Percentiles rank a stretch among this genome's conserved stretches.
Evolutionary conservation across 78 protist species (phyloP).

Genomic region (Isochrysis galbana): DNA sequence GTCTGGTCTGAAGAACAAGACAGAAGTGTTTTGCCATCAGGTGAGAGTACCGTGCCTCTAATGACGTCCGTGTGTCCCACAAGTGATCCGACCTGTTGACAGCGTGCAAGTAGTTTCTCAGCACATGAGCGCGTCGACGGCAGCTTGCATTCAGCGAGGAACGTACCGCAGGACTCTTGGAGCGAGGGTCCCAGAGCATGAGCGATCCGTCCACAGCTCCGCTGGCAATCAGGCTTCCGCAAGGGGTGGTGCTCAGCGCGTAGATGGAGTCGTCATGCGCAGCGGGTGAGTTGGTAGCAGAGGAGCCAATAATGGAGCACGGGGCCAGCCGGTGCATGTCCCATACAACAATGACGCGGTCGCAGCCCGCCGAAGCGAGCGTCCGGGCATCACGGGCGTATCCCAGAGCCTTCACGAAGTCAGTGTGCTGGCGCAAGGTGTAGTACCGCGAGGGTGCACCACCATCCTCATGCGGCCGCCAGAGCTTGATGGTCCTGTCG

Average conservation of each 20-base stretch:
- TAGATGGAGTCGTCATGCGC: neutral
- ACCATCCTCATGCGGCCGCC: neutral
- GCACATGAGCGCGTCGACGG: neutral
- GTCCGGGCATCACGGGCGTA: neutral
- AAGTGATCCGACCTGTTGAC: neutral
- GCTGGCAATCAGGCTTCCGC: neutral
- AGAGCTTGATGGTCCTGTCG: neutral
- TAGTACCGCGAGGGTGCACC: neutral
- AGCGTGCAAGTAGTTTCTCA: no score
- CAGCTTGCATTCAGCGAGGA: neutral
- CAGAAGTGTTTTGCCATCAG: neutral
- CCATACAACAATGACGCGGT: neutral
- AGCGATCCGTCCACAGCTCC: neutral
- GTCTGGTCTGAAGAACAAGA: neutral
- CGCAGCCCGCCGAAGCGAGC: neutral
- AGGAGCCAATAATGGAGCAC: neutral
- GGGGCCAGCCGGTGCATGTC: neutral
- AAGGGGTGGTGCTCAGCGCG: no score
- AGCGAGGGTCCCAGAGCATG: neutral
- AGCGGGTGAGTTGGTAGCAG: neutral
- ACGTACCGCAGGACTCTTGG: neutral
- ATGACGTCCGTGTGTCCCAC: conserved; percentile 9
- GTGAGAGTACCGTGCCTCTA: neutral
- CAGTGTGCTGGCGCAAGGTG: neutral
- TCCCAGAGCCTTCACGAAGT: neutral